Base-by-base conservation (phyloP, 2,329 filamentous ascomycete species). In the Trematosphaeria pertusa region DNA sequence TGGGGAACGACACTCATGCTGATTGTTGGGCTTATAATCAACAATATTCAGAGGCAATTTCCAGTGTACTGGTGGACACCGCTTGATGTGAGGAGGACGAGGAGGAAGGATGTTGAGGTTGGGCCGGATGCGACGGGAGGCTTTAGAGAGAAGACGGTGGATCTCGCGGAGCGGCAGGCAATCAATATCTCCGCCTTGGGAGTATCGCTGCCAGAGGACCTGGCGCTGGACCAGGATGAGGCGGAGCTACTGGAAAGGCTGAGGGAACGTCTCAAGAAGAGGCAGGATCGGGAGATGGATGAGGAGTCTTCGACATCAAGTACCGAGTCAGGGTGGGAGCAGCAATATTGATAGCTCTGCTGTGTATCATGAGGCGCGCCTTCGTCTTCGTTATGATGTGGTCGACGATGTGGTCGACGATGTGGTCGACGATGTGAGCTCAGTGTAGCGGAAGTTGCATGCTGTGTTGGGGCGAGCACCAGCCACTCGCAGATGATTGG, bases 51-150 rank as follows among this genome's bases (percentile, higher is more conserved):
- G 39, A 60, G 77, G 20, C 70, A 72, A 44, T 80, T 77, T 51
- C 77, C 77, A 0, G 43, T 75, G 2, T 79, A 73, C 43, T 80
- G 77, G 77, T 79, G 76, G 77, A 76, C 75, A n/a, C 67, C 73
- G 3, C 39, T 65, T 24, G 67, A 74, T 17, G 51, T 75, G 6
- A 64, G 69, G 7, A 54, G 42, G 28, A 56, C 52, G 31, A 55
- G 50, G 17, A 52, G 34, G n/a, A 22, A 50, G 3, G 62, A 60
- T 37, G 43, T 67, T 57, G 56, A 62, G 60, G 52, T 61, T 5
- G 38, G 60, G 22, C 50, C 61, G 1, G 54, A 64, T 39, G 61
- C 28, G n/a, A 36, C 36, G 18, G 59, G 58, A 6, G 58, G 54
- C 1, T 20, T 63, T 6, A 61, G 68, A 40, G 46, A 40, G 36